Evolutionary conservation across 768 basidiomycete species (phyloP), one percentile per base, ranked within the genome.

Genomic region (Hortiboletus campestris): DNA sequence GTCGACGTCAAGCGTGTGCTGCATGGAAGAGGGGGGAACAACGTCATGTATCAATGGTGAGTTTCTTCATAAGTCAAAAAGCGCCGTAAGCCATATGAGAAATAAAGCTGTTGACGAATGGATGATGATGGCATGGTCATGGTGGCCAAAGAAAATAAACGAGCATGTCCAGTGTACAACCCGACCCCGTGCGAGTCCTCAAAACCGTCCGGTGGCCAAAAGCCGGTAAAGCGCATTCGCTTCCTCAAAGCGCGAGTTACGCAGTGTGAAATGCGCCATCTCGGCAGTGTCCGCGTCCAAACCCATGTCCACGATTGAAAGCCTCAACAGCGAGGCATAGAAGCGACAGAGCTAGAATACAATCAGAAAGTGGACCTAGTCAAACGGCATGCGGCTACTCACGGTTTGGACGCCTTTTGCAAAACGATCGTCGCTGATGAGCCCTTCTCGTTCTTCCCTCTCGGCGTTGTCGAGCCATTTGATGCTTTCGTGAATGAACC

Each of bases 191-290:
- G 12, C 3, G 51, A 6, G 34, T 36, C 42, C 39, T 68, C 60
- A 71, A 49, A 64, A 67, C 56, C 76, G 69, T 49, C 71, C 69
- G 42, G 67, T 70, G 43, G 81, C 88, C 59, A 91, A 75, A 46
- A 78, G 65, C 20, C 89, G 81, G 64, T 91, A 92, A 43, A 91
- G 78, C 55, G 77, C 68, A 59, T 86, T 89, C 17, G 89, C 89
- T 60, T 91, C 89, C 65, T 89, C 88, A 55, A 90, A 84, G 3
- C 85, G 79, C 12, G 90, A 79, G 62, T 89, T 78, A 38, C 82
- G 80, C 46, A 92, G 76, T 42, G 83, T 83, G 62, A 92, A 92
- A 66, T 89, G 86, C 6, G 80, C 78, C 80, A 92, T 90, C 73
- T 90, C 90, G 6, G 86, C 80, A 0, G 84, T 81, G 64, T 92